Base-by-base conservation (phyloP, 2,329 filamentous ascomycete species). In the Rutstroemia sydowiana region DNA sequence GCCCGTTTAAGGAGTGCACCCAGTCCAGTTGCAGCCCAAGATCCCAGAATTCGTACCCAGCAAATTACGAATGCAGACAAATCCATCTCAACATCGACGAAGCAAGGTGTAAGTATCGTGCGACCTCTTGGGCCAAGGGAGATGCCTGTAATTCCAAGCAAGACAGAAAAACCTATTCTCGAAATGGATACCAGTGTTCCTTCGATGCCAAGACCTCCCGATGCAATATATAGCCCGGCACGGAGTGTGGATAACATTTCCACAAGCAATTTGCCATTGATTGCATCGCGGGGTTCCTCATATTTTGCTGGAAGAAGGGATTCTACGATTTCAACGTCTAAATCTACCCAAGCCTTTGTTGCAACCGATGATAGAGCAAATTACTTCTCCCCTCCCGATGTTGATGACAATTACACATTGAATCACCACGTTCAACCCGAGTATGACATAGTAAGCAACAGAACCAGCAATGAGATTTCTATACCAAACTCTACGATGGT, bases 41-140 rank as follows among this genome's bases (percentile, higher is more conserved):
- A 80, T 54, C 75, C 75, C 20, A 74, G 76, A 40, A 77, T 77
- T 45, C 70, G 70, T 49, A 79, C 74, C 18, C 74, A 75, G 55
- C 69, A 72, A 4, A 73, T 76, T 39, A 56, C 66, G 9, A 68
- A 71, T 11, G 59, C 66, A 57, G 36, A 72, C 63, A 42, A 48
- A 7, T 18, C 47, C 13, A 30, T 47, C 36, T 39, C 43, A 28
- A 20, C 21, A 26, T 41, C 20, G 20, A 46, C 34, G 28, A 43
- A 36, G 51, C 40, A 53, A 37, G 41, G 31, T 44, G 31, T 32
- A n/a, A 50, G 46, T 30, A 53, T 47, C 5, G 50, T 41, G 43
- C 56, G 58, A 10, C 57, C 61, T 13, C 48, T 50, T 9, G 64
- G 63, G 6, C 62, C 61, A 28, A 54, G 61, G 34, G 65, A 66